These are phyloP conservation scores for Exophiala sp. DNA, from an alignment of 2,329 filamentous ascomycete species.

Conservation along the genomic window DNA sequence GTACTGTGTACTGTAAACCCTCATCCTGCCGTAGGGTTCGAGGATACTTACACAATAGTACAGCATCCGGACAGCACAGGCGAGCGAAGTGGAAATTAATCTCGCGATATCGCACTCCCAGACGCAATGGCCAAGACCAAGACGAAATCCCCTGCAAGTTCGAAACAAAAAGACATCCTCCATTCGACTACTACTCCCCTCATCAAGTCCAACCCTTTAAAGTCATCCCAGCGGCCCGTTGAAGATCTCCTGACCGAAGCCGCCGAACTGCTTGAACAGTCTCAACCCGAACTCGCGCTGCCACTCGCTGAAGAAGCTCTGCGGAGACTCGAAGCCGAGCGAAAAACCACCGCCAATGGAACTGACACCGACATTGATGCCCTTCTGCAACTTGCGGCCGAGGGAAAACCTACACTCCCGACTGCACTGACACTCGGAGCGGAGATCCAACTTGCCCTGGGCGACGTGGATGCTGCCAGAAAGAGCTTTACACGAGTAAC, in stretches of 20 bases:
- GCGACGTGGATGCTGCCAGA: constrained; percentile 70
- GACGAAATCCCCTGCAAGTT: constrained; percentile 12
- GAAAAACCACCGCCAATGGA: constrained; percentile 14
- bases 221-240: constrained; percentile 44
- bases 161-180: constrained; percentile 20
- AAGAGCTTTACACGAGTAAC: constrained; percentile 67
- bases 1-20: neutral
- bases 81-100: no score
- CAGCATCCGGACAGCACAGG: no score
- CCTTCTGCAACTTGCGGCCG: constrained; percentile 24
- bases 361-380: constrained; percentile 18
- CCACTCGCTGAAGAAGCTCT: constrained; percentile 51
- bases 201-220: constrained; percentile 39
- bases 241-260: constrained; percentile 54
- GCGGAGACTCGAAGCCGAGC: constrained; percentile 27
- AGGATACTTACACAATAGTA: no score
- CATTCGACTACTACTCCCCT: constrained; percentile 26
- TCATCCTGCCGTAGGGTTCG: no score
- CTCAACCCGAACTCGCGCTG: constrained; percentile 54
- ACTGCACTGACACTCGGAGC: constrained; percentile 68
- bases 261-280: constrained; percentile 52
- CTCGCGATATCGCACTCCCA: no score
- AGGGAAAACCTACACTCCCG: constrained; percentile 27
- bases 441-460: constrained; percentile 74
- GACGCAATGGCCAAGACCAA: constrained; percentile 21